Base-by-base conservation (phyloP, 306 rosid species). In the Senna siamea region DNA sequence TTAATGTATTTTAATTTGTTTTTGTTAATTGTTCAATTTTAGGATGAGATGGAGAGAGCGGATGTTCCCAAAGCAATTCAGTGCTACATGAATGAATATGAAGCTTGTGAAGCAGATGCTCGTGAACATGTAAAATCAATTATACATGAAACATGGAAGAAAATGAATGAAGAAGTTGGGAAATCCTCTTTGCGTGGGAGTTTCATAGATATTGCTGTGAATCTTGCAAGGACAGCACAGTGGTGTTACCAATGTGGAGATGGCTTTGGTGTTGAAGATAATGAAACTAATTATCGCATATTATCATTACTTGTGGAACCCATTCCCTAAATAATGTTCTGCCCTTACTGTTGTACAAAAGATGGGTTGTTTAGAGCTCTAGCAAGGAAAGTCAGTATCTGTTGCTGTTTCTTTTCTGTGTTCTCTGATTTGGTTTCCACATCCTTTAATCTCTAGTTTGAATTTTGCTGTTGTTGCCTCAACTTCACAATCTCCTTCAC, bases 351-450 rank as follows among this genome's bases (percentile, higher is more conserved):
- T 4, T 85, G 89, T 12, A 88, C 4, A 32, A 92, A 90, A 23
- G 83, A 38, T 2, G 88, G 87, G 34, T 80, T 89, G 7, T 66
- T 80, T 1, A 94, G 84, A 34, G 92, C 97, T 77, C 76, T 89
- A 0, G 96, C 90, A 6, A 94, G 92, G 72, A 94, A 94, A 51
- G 43, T 63, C 83, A 88, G 82, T 48, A 92, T 80, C 80, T 76
- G 89, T 23, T 80, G 87, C 67, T 94, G 99, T 65, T 90, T 94
- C 78, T 63, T 92, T 83, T 90, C 98, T 0, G 96, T 85, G 22
- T 40, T 9, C 20, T 82, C 80, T 35, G 92, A 61, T 37, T 96
- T 89, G 38, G 62, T 71, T 73, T 92, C 97, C 92, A 94, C 88
- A 0, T 77, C 34, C 52, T 12, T 66, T 22, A 87, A 50, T 40